Percentiles rank a stretch among this genome's conserved stretches.
Evolutionary conservation across 176 grass and related monocot genomes (phyloP).

Genomic region (Avena sativa): DNA sequence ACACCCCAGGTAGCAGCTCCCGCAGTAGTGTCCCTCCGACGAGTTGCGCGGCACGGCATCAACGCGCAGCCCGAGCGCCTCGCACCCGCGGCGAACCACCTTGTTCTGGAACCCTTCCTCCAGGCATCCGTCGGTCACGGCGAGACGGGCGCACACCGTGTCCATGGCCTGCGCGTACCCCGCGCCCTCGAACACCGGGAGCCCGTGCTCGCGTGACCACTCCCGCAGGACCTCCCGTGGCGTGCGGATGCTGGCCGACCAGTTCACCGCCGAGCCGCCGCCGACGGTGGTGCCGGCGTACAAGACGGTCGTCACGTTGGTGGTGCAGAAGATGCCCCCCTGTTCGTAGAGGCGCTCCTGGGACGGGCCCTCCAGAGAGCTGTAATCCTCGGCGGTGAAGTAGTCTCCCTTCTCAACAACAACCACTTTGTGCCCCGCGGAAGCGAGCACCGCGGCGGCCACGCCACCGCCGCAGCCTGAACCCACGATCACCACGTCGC

Average conservation of each 20-base stretch:
- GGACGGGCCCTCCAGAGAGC: constrained; percentile 76
- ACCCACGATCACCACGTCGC: constrained; percentile 80
- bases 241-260: constrained; percentile 87
- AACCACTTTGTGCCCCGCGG: constrained; percentile 78
- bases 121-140: constrained; percentile 52
- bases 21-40: constrained; percentile 72
- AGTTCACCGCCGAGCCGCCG: constrained; percentile 93
- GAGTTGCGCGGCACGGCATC: constrained; percentile 77
- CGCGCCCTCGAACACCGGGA: constrained; percentile 55
- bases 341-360: constrained; percentile 66
- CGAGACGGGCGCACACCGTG: constrained; percentile 66
- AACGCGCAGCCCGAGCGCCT: constrained; percentile 61
- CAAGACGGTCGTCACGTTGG: constrained; percentile 56
- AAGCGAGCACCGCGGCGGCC: constrained; percentile 78
- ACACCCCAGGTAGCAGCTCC: constrained; percentile 75
- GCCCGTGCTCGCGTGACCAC: constrained; percentile 67
- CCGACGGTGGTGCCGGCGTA: constrained; percentile 83
- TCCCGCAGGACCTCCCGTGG: constrained; percentile 59
- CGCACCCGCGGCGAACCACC: constrained; percentile 71
- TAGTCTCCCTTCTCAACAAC: constrained; percentile 92
- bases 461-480: constrained; percentile 89
- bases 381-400: constrained; percentile 73
- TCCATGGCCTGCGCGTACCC: constrained; percentile 71
- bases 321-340: constrained; percentile 61
- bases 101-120: constrained; percentile 90